Evolutionary conservation across 768 basidiomycete species (phyloP).

Genomic region (Mycena maculata): DNA sequence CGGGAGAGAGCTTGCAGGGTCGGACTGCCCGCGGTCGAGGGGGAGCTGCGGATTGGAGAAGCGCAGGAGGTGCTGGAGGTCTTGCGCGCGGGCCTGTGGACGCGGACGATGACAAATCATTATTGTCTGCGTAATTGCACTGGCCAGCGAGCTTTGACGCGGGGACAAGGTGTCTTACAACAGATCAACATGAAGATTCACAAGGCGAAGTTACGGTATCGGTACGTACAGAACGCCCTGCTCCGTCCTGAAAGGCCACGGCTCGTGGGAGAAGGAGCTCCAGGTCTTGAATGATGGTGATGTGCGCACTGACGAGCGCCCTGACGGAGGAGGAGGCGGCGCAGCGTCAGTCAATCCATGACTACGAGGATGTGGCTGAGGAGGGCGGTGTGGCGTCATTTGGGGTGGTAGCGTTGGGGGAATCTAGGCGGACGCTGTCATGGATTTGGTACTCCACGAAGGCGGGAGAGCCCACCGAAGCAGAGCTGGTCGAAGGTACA

Average conservation of each 20-base stretch:
- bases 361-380: background rate
- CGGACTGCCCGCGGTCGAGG: background rate
- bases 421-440: background rate
- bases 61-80: background rate
- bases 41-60: background rate
- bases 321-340: slow-evolving; percentile 8
- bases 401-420: slow-evolving; percentile 5
- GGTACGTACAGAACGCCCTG: slow-evolving; percentile 3
- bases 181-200: slow-evolving; percentile 2
- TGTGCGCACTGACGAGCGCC: slow-evolving; percentile 4
- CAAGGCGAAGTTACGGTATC: slow-evolving; percentile 15
- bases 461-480: background rate
- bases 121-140: background rate
- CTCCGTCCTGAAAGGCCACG: slow-evolving; percentile 1
- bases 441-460: slow-evolving; percentile 13
- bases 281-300: background rate
- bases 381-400: background rate
- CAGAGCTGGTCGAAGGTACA: slow-evolving; percentile 1
- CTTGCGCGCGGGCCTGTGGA: background rate
- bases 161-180: slow-evolving; percentile 9
- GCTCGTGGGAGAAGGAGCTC: background rate
- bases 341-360: background rate
- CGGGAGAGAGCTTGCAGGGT: background rate
- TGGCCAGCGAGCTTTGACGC: slow-evolving; percentile 7
- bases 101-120: slow-evolving; percentile 1